Base-by-base conservation (phyloP, 768 basidiomycete species). In the Boletus speciosus region DNA sequence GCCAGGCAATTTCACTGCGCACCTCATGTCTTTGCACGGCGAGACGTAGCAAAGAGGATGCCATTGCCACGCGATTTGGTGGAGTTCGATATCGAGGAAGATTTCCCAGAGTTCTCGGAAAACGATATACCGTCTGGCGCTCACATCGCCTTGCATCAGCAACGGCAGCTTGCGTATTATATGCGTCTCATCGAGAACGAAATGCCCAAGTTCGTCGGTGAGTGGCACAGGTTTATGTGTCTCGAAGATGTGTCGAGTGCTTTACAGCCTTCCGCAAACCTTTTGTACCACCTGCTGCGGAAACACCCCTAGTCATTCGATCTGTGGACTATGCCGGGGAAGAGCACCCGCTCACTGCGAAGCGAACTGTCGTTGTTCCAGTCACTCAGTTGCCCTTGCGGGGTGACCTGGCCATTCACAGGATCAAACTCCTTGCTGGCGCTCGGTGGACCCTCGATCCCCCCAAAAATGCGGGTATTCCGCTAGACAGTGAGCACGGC, bases 111-210 rank as follows among this genome's bases (percentile, higher is more conserved):
- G 47, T 69, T 71, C 49, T 54, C 61, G 23, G 64, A 57, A 21
- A 80, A 87, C 55, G 92, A 94, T 66, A 76, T 85, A 35, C 80
- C 88, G 14, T 77, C 84, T 27, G 75, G 77, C 23, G 90, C 85
- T 16, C 92, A 95, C 73, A 65, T 86, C 38, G 79, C 85, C 61
- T 71, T 94, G 46, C 79, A 83, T 52, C 82, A 90, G 64, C 84
- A 93, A 60, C 80, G 91, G 32, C 79, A 89, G 65, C 74, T 81
- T 42, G 71, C 93, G 40, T 80, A 90, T 60, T 90, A 93, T 67
- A 73, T 95, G 66, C 81, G 93, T 49, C 78, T 94, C 57, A 90
- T 95, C 54, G 92, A 93, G 67, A 84, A 89, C 59, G 93, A 96
- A 72, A 83, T 92, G 80, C 88, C 89, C 21, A 84, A 88, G 67